phyloP scores from a whole-genome alignment of 768 basidiomycete genomes.

The Mycena pura region DNA sequence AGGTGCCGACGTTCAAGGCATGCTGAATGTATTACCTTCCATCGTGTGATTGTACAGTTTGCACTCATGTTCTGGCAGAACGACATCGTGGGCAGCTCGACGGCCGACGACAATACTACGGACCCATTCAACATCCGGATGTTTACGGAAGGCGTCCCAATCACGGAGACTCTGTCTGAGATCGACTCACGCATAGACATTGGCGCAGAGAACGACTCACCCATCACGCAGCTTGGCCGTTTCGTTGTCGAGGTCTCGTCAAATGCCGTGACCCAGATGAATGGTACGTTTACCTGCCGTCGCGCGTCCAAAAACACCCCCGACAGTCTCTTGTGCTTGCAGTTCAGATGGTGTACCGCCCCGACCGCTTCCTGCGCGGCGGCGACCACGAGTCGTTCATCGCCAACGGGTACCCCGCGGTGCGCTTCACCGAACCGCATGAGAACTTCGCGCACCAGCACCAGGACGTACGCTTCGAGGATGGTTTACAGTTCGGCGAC shows the following conservation, averaged over 20 bases:
- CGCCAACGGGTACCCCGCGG: constrained; percentile 55
- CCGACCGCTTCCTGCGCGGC: constrained; percentile 62
- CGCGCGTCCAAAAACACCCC: neutral
- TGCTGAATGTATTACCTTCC: constrained; percentile 44
- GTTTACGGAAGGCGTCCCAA: constrained; percentile 58
- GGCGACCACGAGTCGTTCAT: constrained; percentile 63
- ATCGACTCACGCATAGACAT: constrained; percentile 43
- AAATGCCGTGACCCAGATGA: constrained; percentile 56
- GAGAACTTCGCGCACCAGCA: constrained; percentile 67
- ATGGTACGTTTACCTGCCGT: constrained; percentile 42
- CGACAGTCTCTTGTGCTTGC: neutral
- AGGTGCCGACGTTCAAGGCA: constrained; percentile 59
- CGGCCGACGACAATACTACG: constrained; percentile 51
- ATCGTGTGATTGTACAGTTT: neutral
- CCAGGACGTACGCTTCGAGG: constrained; percentile 57
- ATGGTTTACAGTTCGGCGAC: constrained; percentile 64
- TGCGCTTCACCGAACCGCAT: constrained; percentile 62
- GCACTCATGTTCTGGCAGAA: constrained; percentile 34
- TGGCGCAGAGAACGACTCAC: constrained; percentile 63
- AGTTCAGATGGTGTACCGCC: constrained; percentile 60
- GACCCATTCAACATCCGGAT: constrained; percentile 59
- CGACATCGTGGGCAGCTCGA: constrained; percentile 62
- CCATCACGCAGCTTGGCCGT: constrained; percentile 56
- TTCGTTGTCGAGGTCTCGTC: constrained; percentile 59
- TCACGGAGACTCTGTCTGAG: constrained; percentile 46